Conservation (phyloP, 2,329 filamentous ascomycete species). For the Orbilia oligospora region DNA sequence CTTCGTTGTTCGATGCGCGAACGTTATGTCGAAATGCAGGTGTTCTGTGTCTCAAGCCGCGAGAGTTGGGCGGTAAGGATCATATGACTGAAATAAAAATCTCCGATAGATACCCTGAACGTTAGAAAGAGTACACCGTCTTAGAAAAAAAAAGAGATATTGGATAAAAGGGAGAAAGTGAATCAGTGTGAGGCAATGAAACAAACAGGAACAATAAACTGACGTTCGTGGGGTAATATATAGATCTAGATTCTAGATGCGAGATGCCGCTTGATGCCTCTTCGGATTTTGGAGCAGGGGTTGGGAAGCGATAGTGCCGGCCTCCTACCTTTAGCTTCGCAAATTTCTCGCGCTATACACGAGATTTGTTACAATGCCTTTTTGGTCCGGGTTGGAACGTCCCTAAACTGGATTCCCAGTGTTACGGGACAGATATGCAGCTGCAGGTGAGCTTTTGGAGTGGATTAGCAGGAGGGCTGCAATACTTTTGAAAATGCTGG, state of each 20-base stretch:
- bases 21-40: slow-evolving; percentile 22
- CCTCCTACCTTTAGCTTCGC: slow-evolving; percentile 37
- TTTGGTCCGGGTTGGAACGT: slow-evolving; percentile 53
- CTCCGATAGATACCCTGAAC: slow-evolving; percentile 29
- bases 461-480: slow-evolving; percentile 14
- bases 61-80: slow-evolving; percentile 42
- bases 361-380: slow-evolving; percentile 48
- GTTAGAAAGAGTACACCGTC: slow-evolving; percentile 29
- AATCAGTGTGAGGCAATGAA: slow-evolving; percentile 58
- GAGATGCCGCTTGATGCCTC: slow-evolving; percentile 57
- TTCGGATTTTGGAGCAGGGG: slow-evolving; percentile 55
- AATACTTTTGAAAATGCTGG: slow-evolving; percentile 22
- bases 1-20: slow-evolving; percentile 17
- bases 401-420: slow-evolving; percentile 49
- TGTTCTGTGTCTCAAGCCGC: slow-evolving; percentile 40
- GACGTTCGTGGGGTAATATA: slow-evolving; percentile 61
- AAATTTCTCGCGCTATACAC: slow-evolving; percentile 54
- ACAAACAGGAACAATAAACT: slow-evolving; percentile 53
- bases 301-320: slow-evolving; percentile 43
- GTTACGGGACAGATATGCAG: slow-evolving; percentile 58
- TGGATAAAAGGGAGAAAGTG: slow-evolving; percentile 43
- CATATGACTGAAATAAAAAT: slow-evolving; percentile 32
- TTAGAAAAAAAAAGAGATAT: slow-evolving; percentile 25
- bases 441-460: slow-evolving; percentile 43
- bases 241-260: slow-evolving; percentile 59